A percentile compares a stretch with the other conserved stretches of the same genome.
phyloP scores from a whole-genome alignment of 208 protist genomes.

The Jaenimonas drosophilae region DNA sequence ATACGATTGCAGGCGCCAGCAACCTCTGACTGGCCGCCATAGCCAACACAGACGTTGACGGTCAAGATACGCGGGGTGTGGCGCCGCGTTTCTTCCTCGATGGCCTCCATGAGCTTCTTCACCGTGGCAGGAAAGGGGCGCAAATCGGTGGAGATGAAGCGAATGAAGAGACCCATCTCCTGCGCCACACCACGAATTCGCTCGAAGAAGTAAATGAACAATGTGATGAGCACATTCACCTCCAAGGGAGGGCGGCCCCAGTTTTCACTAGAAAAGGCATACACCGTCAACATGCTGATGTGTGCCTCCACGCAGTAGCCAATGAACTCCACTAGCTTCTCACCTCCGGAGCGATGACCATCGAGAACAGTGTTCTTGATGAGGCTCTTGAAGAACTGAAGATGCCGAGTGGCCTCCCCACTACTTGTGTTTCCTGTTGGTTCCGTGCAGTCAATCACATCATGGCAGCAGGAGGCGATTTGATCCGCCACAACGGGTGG shows the following conservation, averaged over 20 bases:
- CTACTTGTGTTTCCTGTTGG: neutral
- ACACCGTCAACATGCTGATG: conserved; percentile 78
- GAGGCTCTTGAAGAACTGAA: conserved; percentile 14
- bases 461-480: neutral
- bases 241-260: conserved; percentile 63
- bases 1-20: conserved; percentile 49
- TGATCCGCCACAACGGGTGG: neutral
- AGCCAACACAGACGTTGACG: conserved; percentile 86
- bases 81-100: conserved; percentile 54
- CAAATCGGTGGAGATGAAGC: conserved; percentile 67
- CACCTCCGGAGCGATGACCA: conserved; percentile 67
- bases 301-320: conserved; percentile 39
- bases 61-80: conserved; percentile 38
- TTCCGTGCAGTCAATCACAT: conserved; percentile 13
- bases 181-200: conserved; percentile 35
- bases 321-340: conserved; percentile 78
- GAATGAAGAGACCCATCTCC: conserved; percentile 73
- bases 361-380: conserved; percentile 52
- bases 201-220: conserved; percentile 80
- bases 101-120: conserved; percentile 38
- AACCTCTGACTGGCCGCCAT: conserved; percentile 74
- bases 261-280: conserved; percentile 89
- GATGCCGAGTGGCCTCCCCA: neutral
- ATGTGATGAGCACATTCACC: conserved; percentile 70
- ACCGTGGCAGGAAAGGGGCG: conserved; percentile 37